Evolutionary conservation across 2,329 filamentous ascomycete species (phyloP).

Genomic region (Fusarium austroafricanum): DNA sequence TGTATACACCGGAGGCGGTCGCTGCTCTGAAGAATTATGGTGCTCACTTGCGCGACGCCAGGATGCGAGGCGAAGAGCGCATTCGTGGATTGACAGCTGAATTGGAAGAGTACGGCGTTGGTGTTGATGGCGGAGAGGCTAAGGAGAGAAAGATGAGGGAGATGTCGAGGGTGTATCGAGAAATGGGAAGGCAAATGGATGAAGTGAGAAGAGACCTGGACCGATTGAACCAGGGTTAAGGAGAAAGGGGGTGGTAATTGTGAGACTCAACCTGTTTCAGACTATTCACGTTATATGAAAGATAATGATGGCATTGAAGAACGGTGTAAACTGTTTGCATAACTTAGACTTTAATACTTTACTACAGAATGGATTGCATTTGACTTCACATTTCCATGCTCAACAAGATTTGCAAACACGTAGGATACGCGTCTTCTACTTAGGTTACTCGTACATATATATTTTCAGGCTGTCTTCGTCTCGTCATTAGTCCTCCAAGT

Average conservation of each 20-base stretch:
- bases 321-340: background rate
- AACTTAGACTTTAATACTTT: background rate
- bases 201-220: slow-evolving; percentile 63
- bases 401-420: background rate
- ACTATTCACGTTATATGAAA: background rate
- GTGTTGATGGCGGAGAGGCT: slow-evolving; percentile 48
- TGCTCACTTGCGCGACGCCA: slow-evolving; percentile 62
- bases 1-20: slow-evolving; percentile 60
- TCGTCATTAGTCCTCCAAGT: slow-evolving; percentile 31
- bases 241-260: slow-evolving; percentile 7
- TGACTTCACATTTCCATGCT: slow-evolving; percentile 1
- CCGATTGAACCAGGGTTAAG: slow-evolving; percentile 47
- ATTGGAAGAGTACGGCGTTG: slow-evolving; percentile 63
- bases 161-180: slow-evolving; percentile 63
- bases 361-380: background rate
- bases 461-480: slow-evolving; percentile 35
- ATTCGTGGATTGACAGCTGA: slow-evolving; percentile 56
- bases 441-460: slow-evolving; percentile 42
- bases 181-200: slow-evolving; percentile 62
- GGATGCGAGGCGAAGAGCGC: slow-evolving; percentile 57
- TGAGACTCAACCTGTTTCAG: background rate
- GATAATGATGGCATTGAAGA: background rate
- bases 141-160: slow-evolving; percentile 65
- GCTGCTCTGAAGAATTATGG: slow-evolving; percentile 61
- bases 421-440: slow-evolving; percentile 24